Base-by-base conservation (phyloP, 768 basidiomycete species). In the Polyporus arcularius region DNA sequence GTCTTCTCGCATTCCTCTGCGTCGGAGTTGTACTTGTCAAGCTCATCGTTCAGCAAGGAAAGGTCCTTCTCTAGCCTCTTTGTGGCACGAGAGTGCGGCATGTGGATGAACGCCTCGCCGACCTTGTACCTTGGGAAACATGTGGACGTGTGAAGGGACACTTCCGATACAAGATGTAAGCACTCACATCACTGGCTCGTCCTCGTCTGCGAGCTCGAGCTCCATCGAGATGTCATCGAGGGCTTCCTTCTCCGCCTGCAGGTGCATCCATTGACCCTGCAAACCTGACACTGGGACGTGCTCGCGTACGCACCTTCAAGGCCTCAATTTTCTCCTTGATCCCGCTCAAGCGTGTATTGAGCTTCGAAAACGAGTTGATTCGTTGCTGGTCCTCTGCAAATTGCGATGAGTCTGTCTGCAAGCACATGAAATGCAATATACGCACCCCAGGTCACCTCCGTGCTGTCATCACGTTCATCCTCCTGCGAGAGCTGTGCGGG, bases 181-280 rank as follows among this genome's bases (percentile, higher is more conserved):
- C 40, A 72, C 89, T 58, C 66, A 94, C 91, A 94, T 69, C 4
- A 97, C 86, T 0, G 79, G 79, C 57, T 91, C 83, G 59, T 92
- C 89, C 67, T 96, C 94, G 62, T 96, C 94, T 1, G 88, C 86
- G 10, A 98, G 84, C 70, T 96, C 94, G 26, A 98, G 82, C 68
- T 97, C 96, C 47, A 83, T 90, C 1, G 85, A 76, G 32, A 97
- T 82, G 72, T 98, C 96, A 61, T 96, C 94, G 14, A 96, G 83
- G 2, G 94, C 90, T 67, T 97, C 96, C 75, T 96, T 96, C 76
- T 96, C 94, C 82, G 91, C 87, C 94, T 98, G 70, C 14, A 59
- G 35, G 14, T 16, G n/a, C 7, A 16, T 57, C 48, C 52, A 59
- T 30, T 26, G 21, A 26, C 21, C 21, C 21, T 26, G 21, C 21